A percentile compares a stretch with the other conserved stretches of the same genome.
phyloP scores from a whole-genome alignment of 805 yeast species.

The Tanozyma kutaoensis region DNA sequence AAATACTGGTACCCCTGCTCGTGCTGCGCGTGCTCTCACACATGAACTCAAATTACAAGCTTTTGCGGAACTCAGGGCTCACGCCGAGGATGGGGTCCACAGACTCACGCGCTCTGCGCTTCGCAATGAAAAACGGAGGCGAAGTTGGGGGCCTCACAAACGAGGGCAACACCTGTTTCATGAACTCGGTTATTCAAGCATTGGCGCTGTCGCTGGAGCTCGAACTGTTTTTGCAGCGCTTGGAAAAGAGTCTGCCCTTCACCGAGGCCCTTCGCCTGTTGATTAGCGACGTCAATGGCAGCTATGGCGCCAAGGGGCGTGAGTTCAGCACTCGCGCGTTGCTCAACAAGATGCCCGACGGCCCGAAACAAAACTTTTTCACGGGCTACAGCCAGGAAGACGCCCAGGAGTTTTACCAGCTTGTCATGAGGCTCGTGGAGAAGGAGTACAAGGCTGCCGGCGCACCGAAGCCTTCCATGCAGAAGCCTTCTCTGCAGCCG shows the following conservation, averaged over 20 bases:
- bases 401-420: slow-evolving; percentile 91
- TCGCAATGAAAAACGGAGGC: too few species aligned
- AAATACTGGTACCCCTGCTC: too few species aligned
- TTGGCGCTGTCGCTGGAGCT: slow-evolving; percentile 63
- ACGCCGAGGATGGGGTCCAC: too few species aligned
- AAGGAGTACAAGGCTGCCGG: slow-evolving; percentile 35
- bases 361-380: slow-evolving; percentile 66
- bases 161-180: neutral
- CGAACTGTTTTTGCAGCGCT: slow-evolving; percentile 29
- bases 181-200: slow-evolving; percentile 31
- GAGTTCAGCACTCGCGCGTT: slow-evolving; percentile 50
- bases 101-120: too few species aligned
- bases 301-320: slow-evolving; percentile 35
- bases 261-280: slow-evolving; percentile 40
- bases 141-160: slow-evolving; percentile 53
- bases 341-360: slow-evolving; percentile 58
- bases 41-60: too few species aligned
- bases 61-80: too few species aligned
- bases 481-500: too few species aligned
- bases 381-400: slow-evolving; percentile 89
- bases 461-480: too few species aligned
- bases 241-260: slow-evolving; percentile 15
- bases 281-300: slow-evolving; percentile 45
- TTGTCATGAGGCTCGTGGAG: slow-evolving; percentile 55
- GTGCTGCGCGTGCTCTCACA: too few species aligned